These are phyloP conservation scores for Anisodus tanguticus DNA, from an alignment of 257 asterid species.

Conservation along the genomic window DNA sequence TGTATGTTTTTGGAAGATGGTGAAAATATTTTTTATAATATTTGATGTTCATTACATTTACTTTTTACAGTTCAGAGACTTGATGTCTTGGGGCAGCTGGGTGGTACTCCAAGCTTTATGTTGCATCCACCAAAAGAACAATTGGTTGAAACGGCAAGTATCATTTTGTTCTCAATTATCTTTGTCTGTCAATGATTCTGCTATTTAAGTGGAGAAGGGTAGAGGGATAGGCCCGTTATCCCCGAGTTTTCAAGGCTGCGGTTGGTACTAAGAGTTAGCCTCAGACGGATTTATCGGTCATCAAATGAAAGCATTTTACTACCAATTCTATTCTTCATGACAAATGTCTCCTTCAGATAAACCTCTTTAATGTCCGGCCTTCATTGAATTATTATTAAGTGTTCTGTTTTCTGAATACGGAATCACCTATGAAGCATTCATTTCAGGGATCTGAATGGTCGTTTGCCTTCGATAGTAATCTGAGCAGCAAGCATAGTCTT, in stretches of 20 bases:
- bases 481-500: neutral
- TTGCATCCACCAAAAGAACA: slow-evolving; percentile 64
- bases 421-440: slow-evolving; percentile 9
- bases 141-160: slow-evolving; percentile 70
- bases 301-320: neutral
- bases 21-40: neutral
- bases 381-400: neutral
- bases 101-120: slow-evolving; percentile 54
- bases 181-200: neutral
- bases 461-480: neutral
- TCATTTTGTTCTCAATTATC: slow-evolving; percentile 35
- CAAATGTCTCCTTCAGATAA: neutral
- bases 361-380: slow-evolving; percentile 4
- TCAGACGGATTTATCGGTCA: neutral
- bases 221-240: neutral
- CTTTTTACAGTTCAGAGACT: slow-evolving; percentile 48
- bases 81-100: slow-evolving; percentile 40
- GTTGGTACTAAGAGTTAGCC: neutral
- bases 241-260: neutral
- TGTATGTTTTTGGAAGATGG: neutral
- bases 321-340: neutral
- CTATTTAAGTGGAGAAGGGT: neutral
- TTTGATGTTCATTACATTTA: neutral
- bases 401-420: neutral
- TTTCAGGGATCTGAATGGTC: neutral